These are phyloP conservation scores for Penicillium diatomitis DNA, from an alignment of 495 filamentous ascomycete genomes.

Conservation along the genomic window DNA sequence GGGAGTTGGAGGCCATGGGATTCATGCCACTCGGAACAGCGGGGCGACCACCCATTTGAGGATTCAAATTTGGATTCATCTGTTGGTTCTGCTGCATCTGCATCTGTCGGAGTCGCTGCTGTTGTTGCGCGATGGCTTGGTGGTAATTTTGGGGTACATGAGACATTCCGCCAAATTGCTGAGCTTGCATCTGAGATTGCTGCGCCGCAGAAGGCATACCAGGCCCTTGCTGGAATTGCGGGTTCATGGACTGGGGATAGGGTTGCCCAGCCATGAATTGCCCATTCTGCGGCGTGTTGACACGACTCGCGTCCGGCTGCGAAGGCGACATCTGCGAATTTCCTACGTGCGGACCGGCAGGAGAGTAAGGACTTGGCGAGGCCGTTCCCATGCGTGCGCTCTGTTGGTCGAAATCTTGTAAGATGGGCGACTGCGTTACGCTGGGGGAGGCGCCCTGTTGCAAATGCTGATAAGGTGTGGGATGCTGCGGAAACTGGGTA, in stretches of 20 bases:
- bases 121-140: slow-evolving; percentile 39
- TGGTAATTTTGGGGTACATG: slow-evolving; percentile 41
- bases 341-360: slow-evolving; percentile 60
- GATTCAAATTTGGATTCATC: slow-evolving; percentile 45
- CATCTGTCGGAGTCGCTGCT: slow-evolving; percentile 45
- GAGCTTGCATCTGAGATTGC: slow-evolving; percentile 30
- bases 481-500: slow-evolving; percentile 43
- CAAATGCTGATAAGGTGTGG: slow-evolving; percentile 70
- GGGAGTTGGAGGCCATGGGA: slow-evolving; percentile 35
- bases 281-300: slow-evolving; percentile 65
- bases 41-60: slow-evolving; percentile 33
- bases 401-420: slow-evolving; percentile 60
- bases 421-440: slow-evolving; percentile 82
- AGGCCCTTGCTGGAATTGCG: slow-evolving; percentile 41
- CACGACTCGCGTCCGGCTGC: slow-evolving; percentile 61
- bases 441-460: slow-evolving; percentile 73
- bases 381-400: slow-evolving; percentile 78
- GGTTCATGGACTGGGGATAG: slow-evolving; percentile 50
- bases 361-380: slow-evolving; percentile 86
- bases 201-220: slow-evolving; percentile 28
- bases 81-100: slow-evolving; percentile 56
- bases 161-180: slow-evolving; percentile 33
- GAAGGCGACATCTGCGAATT: slow-evolving; percentile 69
- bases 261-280: slow-evolving; percentile 50
- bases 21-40: slow-evolving; percentile 29